Conservation (phyloP, 148 eudicot genomes). For the Rhododendron vialii region DNA sequence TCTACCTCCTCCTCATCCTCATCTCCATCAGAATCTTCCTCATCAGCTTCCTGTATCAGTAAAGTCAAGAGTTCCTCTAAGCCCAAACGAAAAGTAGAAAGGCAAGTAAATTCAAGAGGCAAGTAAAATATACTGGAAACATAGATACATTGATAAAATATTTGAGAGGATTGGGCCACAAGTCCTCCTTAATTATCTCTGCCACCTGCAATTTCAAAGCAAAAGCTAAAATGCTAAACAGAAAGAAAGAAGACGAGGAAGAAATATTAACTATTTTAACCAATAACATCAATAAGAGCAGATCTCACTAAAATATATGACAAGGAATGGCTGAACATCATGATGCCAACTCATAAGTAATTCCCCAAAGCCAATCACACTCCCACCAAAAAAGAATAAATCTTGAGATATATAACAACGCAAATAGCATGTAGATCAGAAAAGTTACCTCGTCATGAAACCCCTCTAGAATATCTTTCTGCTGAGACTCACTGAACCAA, state of each 20-base stretch:
- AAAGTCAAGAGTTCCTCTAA: neutral
- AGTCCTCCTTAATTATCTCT: constrained; percentile 87
- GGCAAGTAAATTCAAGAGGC: neutral
- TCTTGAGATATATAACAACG: neutral
- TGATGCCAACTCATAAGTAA: neutral
- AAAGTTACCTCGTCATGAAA: constrained; percentile 62
- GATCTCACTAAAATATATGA: neutral
- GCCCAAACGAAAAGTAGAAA: neutral
- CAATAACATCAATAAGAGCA: neutral
- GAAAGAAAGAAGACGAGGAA: neutral
- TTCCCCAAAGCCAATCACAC: neutral
- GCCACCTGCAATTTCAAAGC: constrained; percentile 58
- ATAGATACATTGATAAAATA: constrained; percentile 35
- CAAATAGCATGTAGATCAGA: neutral
- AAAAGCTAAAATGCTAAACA: neutral
- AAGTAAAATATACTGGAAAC: neutral
- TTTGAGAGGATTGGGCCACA: constrained; percentile 76
- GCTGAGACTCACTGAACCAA: constrained; percentile 68
- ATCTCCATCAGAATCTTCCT: constrained; percentile 59
- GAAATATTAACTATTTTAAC: neutral
- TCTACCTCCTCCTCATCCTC: constrained; percentile 59
- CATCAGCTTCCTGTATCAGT: constrained; percentile 65
- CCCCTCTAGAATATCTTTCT: constrained; percentile 52
- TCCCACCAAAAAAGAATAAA: neutral
- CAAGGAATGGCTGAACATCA: too few species aligned